Evolutionary conservation across 2,329 filamentous ascomycete genomes (phyloP).

Genomic region (Dothideomycetes sp.): DNA sequence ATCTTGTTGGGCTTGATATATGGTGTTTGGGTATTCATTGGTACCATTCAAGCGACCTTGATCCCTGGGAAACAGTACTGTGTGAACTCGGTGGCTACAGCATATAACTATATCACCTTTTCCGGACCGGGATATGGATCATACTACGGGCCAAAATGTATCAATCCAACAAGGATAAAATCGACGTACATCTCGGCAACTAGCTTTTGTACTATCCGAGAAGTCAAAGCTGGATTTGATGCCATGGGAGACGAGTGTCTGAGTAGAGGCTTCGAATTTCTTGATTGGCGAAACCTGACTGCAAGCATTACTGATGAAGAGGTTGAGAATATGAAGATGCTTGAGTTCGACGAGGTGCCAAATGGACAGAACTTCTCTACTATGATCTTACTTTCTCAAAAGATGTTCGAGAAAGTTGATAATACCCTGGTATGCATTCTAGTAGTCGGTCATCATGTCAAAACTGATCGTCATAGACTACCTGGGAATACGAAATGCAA

Average conservation of each 20-base stretch:
- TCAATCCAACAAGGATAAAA: not conserved
- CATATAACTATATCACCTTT: slow-evolving; percentile 9
- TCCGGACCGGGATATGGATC: slow-evolving; percentile 1
- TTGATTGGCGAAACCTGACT: not conserved
- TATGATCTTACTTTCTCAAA: not conserved
- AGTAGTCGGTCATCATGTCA: no score
- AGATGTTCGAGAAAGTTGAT: not conserved
- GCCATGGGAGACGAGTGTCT: slow-evolving; percentile 1
- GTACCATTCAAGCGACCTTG: slow-evolving; percentile 1
- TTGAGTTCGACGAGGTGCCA: slow-evolving; percentile 3
- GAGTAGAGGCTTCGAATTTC: not conserved
- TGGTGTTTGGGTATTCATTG: not conserved
- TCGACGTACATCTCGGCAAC: slow-evolving; percentile 7
- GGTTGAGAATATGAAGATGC: not conserved
- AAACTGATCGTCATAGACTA: not conserved
- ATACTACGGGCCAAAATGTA: slow-evolving; percentile 6
- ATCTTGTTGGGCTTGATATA: slow-evolving; percentile 2
- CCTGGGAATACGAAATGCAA: slow-evolving; percentile 9
- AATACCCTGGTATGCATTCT: slow-evolving; percentile 2
- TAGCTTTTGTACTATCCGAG: not conserved
- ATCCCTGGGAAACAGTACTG: slow-evolving; percentile 8
- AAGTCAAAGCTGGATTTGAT: not conserved
- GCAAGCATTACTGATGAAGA: slow-evolving; percentile 1
- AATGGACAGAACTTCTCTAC: not conserved
- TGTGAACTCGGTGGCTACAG: not conserved